Percentiles rank a stretch among this genome's conserved stretches.
Evolutionary conservation across 768 basidiomycete genomes (phyloP).

Genomic region (Phaffia tasmanica): DNA sequence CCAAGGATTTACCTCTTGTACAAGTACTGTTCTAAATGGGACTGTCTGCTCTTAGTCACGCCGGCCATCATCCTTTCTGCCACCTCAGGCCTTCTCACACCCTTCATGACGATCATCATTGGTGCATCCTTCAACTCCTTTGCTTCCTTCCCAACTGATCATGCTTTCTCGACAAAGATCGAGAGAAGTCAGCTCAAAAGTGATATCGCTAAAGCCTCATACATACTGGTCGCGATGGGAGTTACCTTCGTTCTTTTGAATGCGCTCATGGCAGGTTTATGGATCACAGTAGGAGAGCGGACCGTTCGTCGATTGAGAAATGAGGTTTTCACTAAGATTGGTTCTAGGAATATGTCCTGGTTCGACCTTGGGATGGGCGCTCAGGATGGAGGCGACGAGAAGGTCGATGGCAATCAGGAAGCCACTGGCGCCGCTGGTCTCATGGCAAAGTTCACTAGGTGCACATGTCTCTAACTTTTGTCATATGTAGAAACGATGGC

Average conservation of each 20-base stretch:
- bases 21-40: slow-evolving; percentile 50
- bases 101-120: slow-evolving; percentile 74
- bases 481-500: background rate
- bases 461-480: slow-evolving; percentile 19
- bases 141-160: slow-evolving; percentile 46
- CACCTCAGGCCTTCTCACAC: slow-evolving; percentile 58
- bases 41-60: slow-evolving; percentile 49
- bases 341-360: slow-evolving; percentile 70
- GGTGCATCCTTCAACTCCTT: slow-evolving; percentile 68
- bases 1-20: slow-evolving; percentile 59
- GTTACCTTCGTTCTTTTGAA: slow-evolving; percentile 48
- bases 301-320: slow-evolving; percentile 59
- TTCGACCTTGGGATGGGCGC: slow-evolving; percentile 65
- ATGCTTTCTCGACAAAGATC: slow-evolving; percentile 28
- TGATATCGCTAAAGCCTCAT: slow-evolving; percentile 29
- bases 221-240: slow-evolving; percentile 36
- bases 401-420: slow-evolving; percentile 43
- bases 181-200: slow-evolving; percentile 29
- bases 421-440: slow-evolving; percentile 65
- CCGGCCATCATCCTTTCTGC: slow-evolving; percentile 57
- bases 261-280: slow-evolving; percentile 62
- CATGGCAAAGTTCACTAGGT: slow-evolving; percentile 88
- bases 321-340: slow-evolving; percentile 57
- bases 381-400: slow-evolving; percentile 29
- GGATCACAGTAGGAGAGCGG: slow-evolving; percentile 79